These are phyloP conservation scores for Elongisporangium prolatum DNA, from an alignment of 352 stramenopile genomes.

Conservation along the genomic window DNA sequence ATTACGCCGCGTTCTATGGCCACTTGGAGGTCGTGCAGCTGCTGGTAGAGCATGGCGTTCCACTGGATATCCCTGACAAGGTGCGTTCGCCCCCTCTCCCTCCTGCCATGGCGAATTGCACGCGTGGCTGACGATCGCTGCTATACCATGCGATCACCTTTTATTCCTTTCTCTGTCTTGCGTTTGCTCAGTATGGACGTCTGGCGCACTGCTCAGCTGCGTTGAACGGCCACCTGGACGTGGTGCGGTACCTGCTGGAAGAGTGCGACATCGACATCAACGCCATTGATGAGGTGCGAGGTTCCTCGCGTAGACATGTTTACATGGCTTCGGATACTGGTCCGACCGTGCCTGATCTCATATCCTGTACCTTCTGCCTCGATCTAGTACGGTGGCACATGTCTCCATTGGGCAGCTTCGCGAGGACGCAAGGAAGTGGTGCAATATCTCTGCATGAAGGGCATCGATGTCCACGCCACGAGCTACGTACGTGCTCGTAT, in stretches of 20 bases:
- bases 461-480: slow-evolving; percentile 86
- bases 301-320: not conserved
- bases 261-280: slow-evolving; percentile 87
- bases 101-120: not conserved
- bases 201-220: slow-evolving; percentile 78
- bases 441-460: slow-evolving; percentile 86
- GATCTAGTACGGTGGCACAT: slow-evolving; percentile 74
- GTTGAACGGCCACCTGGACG: slow-evolving; percentile 85
- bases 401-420: slow-evolving; percentile 79
- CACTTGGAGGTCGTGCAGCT: slow-evolving; percentile 84
- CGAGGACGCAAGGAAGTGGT: slow-evolving; percentile 85
- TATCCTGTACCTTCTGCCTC: not conserved
- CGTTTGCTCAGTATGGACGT: slow-evolving; percentile 41
- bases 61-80: slow-evolving; percentile 79
- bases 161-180: not conserved
- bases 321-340: not conserved
- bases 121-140: not conserved
- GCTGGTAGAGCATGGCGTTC: slow-evolving; percentile 76
- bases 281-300: slow-evolving; percentile 76
- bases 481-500: slow-evolving; percentile 70
- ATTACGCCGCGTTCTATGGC: slow-evolving; percentile 86
- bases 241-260: slow-evolving; percentile 78
- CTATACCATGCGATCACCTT: not conserved
- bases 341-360: not conserved
- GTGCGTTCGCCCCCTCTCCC: slow-evolving; percentile 9